Evolutionary conservation across 768 basidiomycete species (phyloP).

Genomic region (Termitomyces eurrhizus): DNA sequence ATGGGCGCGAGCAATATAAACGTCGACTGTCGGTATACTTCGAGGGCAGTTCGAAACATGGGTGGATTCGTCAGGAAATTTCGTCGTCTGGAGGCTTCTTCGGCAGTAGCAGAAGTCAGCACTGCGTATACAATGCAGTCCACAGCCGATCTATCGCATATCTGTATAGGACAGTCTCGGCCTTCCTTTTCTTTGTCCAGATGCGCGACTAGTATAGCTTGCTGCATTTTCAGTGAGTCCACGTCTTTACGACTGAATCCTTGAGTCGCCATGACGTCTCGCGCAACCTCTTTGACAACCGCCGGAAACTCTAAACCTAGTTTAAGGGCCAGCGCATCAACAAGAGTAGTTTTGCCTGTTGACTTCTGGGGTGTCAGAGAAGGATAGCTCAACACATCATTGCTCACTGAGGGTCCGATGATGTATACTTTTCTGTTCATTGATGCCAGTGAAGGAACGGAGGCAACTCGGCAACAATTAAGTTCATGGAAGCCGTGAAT

Average conservation of each 20-base stretch:
- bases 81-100: conserved; percentile 32
- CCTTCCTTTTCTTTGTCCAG: conserved; percentile 37
- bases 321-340: conserved; percentile 42
- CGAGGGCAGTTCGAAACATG: conserved; percentile 38
- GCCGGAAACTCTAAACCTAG: conserved; percentile 33
- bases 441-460: background rate
- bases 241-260: conserved; percentile 54
- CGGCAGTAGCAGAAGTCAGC: conserved; percentile 36
- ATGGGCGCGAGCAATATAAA: conserved; percentile 56
- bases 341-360: conserved; percentile 70
- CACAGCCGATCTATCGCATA: conserved; percentile 63
- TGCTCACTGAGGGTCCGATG: conserved; percentile 49
- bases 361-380: conserved; percentile 30
- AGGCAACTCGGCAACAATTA: conserved; percentile 1
- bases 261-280: conserved; percentile 47
- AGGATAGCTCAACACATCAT: background rate
- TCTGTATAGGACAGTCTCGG: conserved; percentile 26
- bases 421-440: conserved; percentile 35
- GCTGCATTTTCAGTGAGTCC: conserved; percentile 54
- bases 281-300: conserved; percentile 59
- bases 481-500: conserved; percentile 11
- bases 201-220: conserved; percentile 57
- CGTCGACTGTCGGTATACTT: conserved; percentile 39
- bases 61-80: conserved; percentile 29
- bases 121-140: conserved; percentile 64